These are phyloP conservation scores for Ephemerocybe angulata DNA, from an alignment of 768 basidiomycete genomes.

Conservation along the genomic window DNA sequence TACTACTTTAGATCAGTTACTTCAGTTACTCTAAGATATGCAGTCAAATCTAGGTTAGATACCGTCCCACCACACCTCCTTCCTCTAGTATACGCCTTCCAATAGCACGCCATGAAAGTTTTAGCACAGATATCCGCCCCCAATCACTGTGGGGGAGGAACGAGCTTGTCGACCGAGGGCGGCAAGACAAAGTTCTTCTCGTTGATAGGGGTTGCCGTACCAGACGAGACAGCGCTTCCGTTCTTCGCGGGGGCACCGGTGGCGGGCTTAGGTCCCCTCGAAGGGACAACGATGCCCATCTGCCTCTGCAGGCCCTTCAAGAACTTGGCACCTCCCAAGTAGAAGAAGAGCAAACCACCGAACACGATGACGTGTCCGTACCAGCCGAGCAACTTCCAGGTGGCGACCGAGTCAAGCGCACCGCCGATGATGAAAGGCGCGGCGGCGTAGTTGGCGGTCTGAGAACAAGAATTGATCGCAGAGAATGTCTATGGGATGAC, in stretches of 20 bases:
- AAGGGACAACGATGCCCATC: constrained; percentile 30
- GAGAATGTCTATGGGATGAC: too few species aligned
- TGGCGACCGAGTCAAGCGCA: constrained; percentile 53
- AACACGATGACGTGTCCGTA: constrained; percentile 77
- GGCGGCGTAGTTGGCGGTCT: constrained; percentile 76
- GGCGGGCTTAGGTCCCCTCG: constrained; percentile 13
- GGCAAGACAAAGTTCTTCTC: constrained; percentile 42
- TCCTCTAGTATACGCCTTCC: too few species aligned
- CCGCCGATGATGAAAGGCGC: constrained; percentile 84
- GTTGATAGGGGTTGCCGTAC: constrained; percentile 27
- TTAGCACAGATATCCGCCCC: not conserved
- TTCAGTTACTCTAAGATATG: too few species aligned
- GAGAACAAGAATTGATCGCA: too few species aligned
- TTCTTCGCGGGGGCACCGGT: constrained; percentile 12
- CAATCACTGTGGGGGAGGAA: constrained; percentile 23
- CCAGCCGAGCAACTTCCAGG: constrained; percentile 71
- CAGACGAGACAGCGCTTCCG: constrained; percentile 16
- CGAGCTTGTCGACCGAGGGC: constrained; percentile 36
- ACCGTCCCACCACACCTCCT: too few species aligned
- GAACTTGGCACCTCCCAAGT: constrained; percentile 59
- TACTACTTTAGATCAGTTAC: too few species aligned
- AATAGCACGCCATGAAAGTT: too few species aligned
- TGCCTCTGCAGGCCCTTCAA: constrained; percentile 49
- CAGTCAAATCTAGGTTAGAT: too few species aligned
- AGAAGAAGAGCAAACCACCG: constrained; percentile 70